Evolutionary conservation across 306 rosid genomes (phyloP).

Genomic region (Acacia confusa): DNA sequence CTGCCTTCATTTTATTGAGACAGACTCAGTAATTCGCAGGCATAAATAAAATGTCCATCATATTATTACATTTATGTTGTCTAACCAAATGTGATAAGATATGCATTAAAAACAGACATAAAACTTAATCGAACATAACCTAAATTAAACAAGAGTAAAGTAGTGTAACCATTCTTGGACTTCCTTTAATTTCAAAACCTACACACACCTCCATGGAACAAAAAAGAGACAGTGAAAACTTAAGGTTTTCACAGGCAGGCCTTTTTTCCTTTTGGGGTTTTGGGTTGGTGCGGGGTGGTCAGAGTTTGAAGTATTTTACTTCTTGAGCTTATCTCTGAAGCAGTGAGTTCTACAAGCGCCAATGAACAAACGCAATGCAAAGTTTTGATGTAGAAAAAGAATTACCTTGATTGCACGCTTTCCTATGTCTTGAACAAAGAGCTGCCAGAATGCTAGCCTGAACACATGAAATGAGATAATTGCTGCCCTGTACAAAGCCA

Average conservation of each 20-base stretch:
- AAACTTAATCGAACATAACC: background rate
- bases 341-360: background rate
- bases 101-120: background rate
- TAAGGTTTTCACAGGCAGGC: background rate
- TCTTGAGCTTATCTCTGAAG: conserved; percentile 8
- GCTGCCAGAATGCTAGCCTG: conserved; percentile 71
- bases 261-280: background rate
- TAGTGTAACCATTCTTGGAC: background rate
- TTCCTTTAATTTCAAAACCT: too few relatives aligned
- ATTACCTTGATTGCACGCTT: conserved; percentile 84
- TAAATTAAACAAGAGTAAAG: background rate
- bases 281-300: background rate
- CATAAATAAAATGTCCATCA: background rate
- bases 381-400: background rate
- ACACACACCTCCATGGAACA: too few relatives aligned
- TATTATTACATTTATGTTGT: background rate
- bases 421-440: conserved; percentile 62
- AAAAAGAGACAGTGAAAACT: too few relatives aligned
- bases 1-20: background rate
- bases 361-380: background rate
- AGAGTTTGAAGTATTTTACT: background rate
- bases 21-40: background rate
- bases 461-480: conserved; percentile 80
- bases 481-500: conserved; percentile 89
- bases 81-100: conserved; percentile 10